Percentiles rank a stretch among this genome's conserved stretches.
Evolutionary conservation across 495 filamentous ascomycete species (phyloP).

Genomic region (Hypoxylon intermedium): DNA sequence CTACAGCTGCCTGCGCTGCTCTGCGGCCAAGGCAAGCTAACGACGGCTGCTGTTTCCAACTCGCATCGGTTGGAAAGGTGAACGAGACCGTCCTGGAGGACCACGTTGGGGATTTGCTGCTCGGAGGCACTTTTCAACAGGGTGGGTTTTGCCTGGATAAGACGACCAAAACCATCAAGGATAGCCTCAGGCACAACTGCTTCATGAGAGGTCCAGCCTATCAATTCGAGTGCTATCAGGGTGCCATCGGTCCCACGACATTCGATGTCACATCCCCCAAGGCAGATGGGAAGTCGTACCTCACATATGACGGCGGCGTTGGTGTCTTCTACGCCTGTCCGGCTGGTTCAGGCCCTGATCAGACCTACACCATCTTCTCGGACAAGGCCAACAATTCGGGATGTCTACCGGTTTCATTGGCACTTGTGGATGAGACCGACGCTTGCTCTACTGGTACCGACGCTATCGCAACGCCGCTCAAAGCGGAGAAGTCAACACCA

Average conservation of each 20-base stretch:
- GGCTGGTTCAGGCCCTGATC: conserved; percentile 9
- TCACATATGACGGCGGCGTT: conserved; percentile 32
- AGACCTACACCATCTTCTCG: conserved; percentile 37
- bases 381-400: conserved; percentile 16
- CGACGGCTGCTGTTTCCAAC: conserved; percentile 39
- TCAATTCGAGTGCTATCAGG: conserved; percentile 41
- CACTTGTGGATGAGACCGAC: conserved; percentile 25
- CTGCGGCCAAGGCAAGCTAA: conserved; percentile 22
- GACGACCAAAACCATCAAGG: conserved; percentile 36
- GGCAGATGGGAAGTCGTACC: conserved; percentile 22
- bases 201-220: conserved; percentile 39
- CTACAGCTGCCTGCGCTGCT: conserved; percentile 16
- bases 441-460: conserved; percentile 24
- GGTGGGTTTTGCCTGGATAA: conserved; percentile 40
- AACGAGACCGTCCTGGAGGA: conserved; percentile 37
- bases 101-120: conserved; percentile 33
- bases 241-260: conserved; percentile 29
- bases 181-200: conserved; percentile 37
- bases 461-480: conserved; percentile 1
- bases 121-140: conserved; percentile 41
- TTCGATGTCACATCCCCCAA: conserved; percentile 26
- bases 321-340: conserved; percentile 38
- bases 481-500: background rate
- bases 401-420: conserved; percentile 29
- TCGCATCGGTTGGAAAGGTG: conserved; percentile 33